Conservation (phyloP, 1,284 basidiomycete genomes). For the Xerocomus cyaneibrunnescens region DNA sequence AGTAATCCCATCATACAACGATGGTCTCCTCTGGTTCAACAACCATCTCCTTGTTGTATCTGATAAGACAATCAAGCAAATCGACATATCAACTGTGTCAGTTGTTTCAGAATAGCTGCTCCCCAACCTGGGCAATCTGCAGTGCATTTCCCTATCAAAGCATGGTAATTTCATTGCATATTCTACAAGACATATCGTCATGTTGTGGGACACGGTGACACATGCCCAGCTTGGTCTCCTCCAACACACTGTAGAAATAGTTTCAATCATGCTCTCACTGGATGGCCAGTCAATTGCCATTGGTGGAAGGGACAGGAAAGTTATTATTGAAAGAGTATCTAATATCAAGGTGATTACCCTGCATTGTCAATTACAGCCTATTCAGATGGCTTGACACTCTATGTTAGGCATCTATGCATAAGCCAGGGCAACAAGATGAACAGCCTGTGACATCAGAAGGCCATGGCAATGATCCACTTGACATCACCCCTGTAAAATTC, state of each 20-base stretch:
- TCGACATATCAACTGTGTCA: not conserved
- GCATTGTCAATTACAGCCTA: too few species aligned
- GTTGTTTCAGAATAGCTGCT: not conserved
- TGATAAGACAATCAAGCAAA: not conserved
- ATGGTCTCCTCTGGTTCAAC: not conserved
- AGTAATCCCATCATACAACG: not conserved
- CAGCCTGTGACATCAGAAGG: too few species aligned
- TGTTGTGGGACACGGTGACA: not conserved
- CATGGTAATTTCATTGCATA: not conserved
- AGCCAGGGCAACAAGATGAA: too few species aligned
- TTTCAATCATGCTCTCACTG: not conserved
- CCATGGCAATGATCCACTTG: too few species aligned
- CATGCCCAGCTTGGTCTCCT: not conserved
- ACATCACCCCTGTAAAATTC: too few species aligned
- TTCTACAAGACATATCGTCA: not conserved
- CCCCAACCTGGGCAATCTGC: fast-evolving
- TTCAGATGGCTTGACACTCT: too few species aligned
- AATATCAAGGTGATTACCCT: not conserved
- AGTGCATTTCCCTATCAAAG: not conserved
- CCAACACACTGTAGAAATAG: not conserved
- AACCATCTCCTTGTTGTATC: not conserved
- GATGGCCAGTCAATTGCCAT: not conserved
- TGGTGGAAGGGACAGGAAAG: not conserved
- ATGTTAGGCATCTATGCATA: too few species aligned
- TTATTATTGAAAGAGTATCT: not conserved